phyloP scores from a whole-genome alignment of 257 asterid genomes.

The Fraxinus americana region DNA sequence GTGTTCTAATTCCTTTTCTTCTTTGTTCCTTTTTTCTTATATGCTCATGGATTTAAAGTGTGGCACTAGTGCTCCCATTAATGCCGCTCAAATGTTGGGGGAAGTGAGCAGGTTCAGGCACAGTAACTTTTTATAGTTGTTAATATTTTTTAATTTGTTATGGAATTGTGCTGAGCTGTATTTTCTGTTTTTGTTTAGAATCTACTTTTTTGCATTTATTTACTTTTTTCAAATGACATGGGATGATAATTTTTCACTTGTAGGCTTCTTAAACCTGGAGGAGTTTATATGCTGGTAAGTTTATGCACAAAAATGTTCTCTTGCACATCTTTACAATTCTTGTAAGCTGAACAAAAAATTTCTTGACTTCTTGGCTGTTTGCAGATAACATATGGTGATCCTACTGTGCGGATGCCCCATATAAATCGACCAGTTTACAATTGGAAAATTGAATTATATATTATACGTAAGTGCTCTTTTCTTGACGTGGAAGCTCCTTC shows the following conservation, averaged over 20 bases:
- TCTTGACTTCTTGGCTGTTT: conserved; percentile 29
- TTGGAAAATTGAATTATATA: conserved; percentile 84
- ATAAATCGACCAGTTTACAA: conserved; percentile 67
- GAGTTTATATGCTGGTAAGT: conserved; percentile 88
- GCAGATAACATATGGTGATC: conserved; percentile 98
- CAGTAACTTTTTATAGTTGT: not conserved
- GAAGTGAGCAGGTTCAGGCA: conserved; percentile 93
- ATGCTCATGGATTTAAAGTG: conserved; percentile 54
- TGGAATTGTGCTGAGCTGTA: not conserved
- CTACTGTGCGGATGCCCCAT: conserved; percentile 86
- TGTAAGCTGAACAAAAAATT: conserved; percentile 19
- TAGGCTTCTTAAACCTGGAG: conserved; percentile 97
- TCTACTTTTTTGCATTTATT: not conserved
- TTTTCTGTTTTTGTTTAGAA: conserved; percentile 7
- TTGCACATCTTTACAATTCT: conserved; percentile 13
- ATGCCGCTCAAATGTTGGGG: conserved; percentile 91
- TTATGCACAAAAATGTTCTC: conserved; percentile 26
- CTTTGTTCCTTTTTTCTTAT: conserved; percentile 13
- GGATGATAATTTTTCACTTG: conserved; percentile 27
- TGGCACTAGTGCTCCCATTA: conserved; percentile 78
- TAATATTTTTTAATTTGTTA: not conserved
- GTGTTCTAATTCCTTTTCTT: conserved; percentile 19
- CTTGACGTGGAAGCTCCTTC: conserved; percentile 1
- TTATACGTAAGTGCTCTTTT: conserved; percentile 69
- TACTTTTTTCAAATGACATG: conserved; percentile 19